Evolutionary conservation across 148 eudicot species (phyloP).

Genomic region (Cornus kousa): DNA sequence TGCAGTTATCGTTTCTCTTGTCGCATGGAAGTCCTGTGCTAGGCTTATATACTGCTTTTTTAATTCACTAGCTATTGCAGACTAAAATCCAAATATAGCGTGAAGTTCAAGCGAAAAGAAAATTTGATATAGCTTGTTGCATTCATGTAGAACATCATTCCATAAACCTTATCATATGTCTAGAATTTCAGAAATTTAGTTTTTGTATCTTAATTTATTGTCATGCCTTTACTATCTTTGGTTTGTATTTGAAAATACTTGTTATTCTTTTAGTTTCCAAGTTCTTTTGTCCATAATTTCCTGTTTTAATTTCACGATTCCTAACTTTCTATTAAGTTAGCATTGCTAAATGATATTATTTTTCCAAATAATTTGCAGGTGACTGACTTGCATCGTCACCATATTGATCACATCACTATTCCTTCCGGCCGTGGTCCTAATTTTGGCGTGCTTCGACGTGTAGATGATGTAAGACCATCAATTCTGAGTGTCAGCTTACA

Average conservation of each 20-base stretch:
- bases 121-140: no score
- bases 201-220: no score
- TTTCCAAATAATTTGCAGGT: constrained; percentile 41
- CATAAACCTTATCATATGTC: no score
- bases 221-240: not conserved
- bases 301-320: not conserved
- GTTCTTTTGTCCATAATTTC: not conserved
- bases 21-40: no score
- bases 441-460: constrained; percentile 78
- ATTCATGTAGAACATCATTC: no score
- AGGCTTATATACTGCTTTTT: no score
- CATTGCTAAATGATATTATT: not conserved
- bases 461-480: constrained; percentile 74
- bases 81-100: no score
- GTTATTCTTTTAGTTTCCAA: not conserved
- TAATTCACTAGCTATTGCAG: no score
- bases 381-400: constrained; percentile 88
- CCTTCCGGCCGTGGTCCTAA: constrained; percentile 67
- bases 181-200: no score
- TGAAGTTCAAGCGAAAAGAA: no score
- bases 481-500: not conserved
- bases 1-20: no score
- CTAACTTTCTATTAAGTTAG: constrained; percentile 1
- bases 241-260: not conserved
- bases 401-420: constrained; percentile 87